phyloP scores from a whole-genome alignment of 2,329 filamentous ascomycete species.

The Beauveria rudraprayagi region DNA sequence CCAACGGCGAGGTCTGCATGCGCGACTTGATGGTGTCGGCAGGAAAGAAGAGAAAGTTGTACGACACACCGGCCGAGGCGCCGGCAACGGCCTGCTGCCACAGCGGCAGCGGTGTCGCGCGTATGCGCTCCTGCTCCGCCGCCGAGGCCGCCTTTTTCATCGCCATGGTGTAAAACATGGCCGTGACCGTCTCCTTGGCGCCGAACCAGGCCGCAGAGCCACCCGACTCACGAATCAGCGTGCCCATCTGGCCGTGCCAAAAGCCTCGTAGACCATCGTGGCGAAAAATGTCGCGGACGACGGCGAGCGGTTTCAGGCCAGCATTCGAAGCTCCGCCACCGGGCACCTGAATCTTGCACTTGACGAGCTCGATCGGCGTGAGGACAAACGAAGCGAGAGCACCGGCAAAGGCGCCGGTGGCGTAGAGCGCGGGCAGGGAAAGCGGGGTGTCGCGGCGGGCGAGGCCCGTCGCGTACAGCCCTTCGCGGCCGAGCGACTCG shows the following conservation, averaged over 20 bases:
- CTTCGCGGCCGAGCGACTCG: slow-evolving; percentile 65
- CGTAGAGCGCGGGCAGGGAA: slow-evolving; percentile 65
- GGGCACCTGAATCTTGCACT: slow-evolving; percentile 94
- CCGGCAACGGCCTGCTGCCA: slow-evolving; percentile 85
- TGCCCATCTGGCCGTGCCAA: slow-evolving; percentile 92
- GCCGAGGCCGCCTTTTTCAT: slow-evolving; percentile 31
- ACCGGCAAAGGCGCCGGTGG: slow-evolving; percentile 79
- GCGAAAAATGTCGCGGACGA: slow-evolving; percentile 73
- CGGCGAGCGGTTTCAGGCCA: slow-evolving; percentile 54
- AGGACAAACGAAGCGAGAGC: slow-evolving; percentile 84
- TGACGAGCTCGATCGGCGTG: slow-evolving; percentile 93
- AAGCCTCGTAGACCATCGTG: slow-evolving; percentile 79
- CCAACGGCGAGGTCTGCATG: slow-evolving; percentile 82
- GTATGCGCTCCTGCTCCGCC: slow-evolving; percentile 32
- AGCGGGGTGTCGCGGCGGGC: slow-evolving; percentile 49
- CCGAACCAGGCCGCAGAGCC: slow-evolving; percentile 95
- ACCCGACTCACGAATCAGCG: slow-evolving; percentile 86
- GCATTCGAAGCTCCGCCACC: slow-evolving; percentile 33
- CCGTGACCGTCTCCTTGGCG: slow-evolving; percentile 71
- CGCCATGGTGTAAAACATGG: slow-evolving; percentile 57
- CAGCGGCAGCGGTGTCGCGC: slow-evolving; percentile 56
- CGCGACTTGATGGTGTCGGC: slow-evolving; percentile 96
- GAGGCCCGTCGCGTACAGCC: slow-evolving; percentile 46
- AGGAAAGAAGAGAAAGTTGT: slow-evolving; percentile 96
- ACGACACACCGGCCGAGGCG: slow-evolving; percentile 80